Base-by-base conservation (phyloP, 2,329 filamentous ascomycete genomes). In the Aspergillus sp. region DNA sequence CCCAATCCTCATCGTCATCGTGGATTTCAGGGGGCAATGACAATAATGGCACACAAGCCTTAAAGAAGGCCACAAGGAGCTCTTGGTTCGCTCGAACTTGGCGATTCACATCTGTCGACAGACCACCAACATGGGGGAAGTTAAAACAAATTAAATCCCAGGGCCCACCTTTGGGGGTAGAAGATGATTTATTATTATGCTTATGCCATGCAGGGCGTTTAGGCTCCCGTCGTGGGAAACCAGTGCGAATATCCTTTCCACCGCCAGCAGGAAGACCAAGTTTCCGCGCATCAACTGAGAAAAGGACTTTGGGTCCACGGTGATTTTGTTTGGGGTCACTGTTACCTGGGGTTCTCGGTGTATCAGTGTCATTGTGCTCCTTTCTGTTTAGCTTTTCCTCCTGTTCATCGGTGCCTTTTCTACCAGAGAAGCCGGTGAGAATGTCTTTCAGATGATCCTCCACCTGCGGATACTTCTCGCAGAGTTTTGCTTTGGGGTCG, bases 91-190 rank as follows among this genome's bases (percentile, higher is more conserved):
- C 82, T 44, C 93, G 83, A 10, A 96, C 90, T 69, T 98, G 93
- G 31, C 93, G 78, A 71, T 96, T 96, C 44, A 96, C 86, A 70
- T 97, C 90, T 55, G 86, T 97, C 52, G 82, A 86, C 58, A 94
- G 84, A 37, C 93, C 93, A 51, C 93, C 93, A 4, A 94, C 86
- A 71, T 98, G 93, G 31, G 93, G 93, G 67, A 98, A 98, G 74
- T 96, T 95, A 80, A 97, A 98, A 53, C 91, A 76, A 49, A 97
- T 84, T 44, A 82, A 78, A 65, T 95, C 83, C 75, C 86, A 90
- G 4, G 72, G 66, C 4, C 68, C 67, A 11, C 58, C 58, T 4
- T 43, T 32, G 6, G 40, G 44, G 12, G 33, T 12, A 27, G 48
- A 26, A 40, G 31, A 19, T 9, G 27, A 26, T 10, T 42, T 39